Evolutionary conservation across 768 basidiomycete species (phyloP), one percentile per base, ranked within the genome.

Genomic region (Auricularia heimuer): DNA sequence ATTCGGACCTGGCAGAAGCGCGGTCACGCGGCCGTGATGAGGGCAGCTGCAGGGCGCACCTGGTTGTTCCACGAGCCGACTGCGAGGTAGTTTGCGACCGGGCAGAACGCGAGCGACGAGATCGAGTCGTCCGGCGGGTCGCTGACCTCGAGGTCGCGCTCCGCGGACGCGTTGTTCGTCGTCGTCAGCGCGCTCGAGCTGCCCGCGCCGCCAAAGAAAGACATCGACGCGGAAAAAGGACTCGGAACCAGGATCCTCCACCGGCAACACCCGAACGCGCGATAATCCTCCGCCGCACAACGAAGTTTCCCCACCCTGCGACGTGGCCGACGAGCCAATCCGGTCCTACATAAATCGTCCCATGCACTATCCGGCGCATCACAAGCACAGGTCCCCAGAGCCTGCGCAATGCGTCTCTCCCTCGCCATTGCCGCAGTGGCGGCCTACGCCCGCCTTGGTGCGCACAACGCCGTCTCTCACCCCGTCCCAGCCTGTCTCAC

Each of bases 11-110:
- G 65, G 24, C 4, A 10, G 24, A 29, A 60, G 29, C 24, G 39
- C 47, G 56, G 12, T 47, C 36, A 33, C 24, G 63, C n/a, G 56
- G 45, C 8, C 24, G 24, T 34, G 10, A 8, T 34, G 21, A 29
- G 7, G 11, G 24, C 8, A 63, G 44, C 54, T n/a, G n/a, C 4
- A n/a, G 14, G 14, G 75, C 85, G 54, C 69, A 94, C 94, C 75
- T 91, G 91, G 73, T 93, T 94, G 72, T 92, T 90, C 96, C 96
- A 98, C 69, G 88, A 90, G 64, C 86, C 94, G 12, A 95, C 94
- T 8, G 95, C 94, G 33, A 98, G 82, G 72, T 92, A 90, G 72
- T 96, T 92, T 8, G 89, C 89, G 18, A 85, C 87, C 4, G 89
- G 84, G 0, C 91, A 94, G 77, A 95, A 98, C 1, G 89, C 77